phyloP scores from a whole-genome alignment of 2,329 filamentous ascomycete species.

The Podosphaera fusca region DNA sequence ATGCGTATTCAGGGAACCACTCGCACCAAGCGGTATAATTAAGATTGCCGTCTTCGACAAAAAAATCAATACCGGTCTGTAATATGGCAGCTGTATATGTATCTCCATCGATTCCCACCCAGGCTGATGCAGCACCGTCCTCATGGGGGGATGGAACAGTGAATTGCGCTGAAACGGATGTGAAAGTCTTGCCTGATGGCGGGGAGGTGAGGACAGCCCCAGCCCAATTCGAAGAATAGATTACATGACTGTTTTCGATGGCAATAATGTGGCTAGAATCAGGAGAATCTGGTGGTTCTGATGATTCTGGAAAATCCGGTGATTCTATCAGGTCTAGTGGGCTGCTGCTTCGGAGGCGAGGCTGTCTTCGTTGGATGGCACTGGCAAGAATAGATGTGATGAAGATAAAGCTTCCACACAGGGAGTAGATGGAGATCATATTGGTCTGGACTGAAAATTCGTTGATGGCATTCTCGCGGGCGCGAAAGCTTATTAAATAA shows the following conservation, averaged over 20 bases:
- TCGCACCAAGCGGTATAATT: conserved; percentile 34
- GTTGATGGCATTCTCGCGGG: background rate
- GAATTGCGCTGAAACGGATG: conserved; percentile 21
- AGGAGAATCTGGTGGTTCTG: too few relatives aligned
- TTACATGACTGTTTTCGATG: conserved; percentile 13
- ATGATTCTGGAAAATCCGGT: background rate
- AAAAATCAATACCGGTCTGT: conserved; percentile 32
- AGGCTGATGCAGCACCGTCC: conserved; percentile 20
- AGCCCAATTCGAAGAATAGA: conserved; percentile 17
- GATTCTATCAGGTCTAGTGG: background rate
- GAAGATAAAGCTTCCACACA: background rate
- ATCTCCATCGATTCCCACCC: conserved; percentile 41
- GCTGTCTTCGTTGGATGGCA: background rate
- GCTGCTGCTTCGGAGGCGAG: background rate
- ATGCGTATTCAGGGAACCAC: conserved; percentile 32
- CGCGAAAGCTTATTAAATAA: background rate
- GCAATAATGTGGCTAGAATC: background rate
- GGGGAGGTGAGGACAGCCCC: conserved; percentile 17
- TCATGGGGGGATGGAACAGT: conserved; percentile 2
- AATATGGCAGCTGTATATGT: conserved; percentile 28
- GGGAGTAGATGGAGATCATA: background rate
- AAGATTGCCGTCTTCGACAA: conserved; percentile 17
- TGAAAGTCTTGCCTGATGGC: conserved; percentile 22
- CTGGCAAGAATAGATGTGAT: background rate
- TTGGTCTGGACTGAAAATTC: background rate